phyloP scores from a whole-genome alignment of 2,329 filamentous ascomycete genomes.

The Ophiostoma piceae region DNA sequence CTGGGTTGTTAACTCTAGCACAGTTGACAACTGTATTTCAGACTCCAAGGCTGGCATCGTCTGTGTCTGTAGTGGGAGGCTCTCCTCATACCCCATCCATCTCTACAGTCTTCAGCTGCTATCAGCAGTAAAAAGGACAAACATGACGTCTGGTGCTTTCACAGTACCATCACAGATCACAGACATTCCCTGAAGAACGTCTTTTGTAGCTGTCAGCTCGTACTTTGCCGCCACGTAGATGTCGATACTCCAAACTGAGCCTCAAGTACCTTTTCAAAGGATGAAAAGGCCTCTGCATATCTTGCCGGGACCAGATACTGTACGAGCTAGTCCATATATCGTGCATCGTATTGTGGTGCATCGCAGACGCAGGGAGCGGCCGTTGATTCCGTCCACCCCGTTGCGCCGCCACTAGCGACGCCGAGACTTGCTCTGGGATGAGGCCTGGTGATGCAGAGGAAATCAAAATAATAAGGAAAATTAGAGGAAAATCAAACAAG shows the following conservation, averaged over 20 bases:
- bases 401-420: background rate
- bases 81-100: too few relatives aligned
- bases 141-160: background rate
- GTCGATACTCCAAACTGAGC: background rate
- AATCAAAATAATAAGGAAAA: background rate
- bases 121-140: background rate
- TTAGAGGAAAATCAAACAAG: background rate
- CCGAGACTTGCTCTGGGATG: background rate
- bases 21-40: background rate
- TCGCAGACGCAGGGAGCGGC: background rate
- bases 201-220: background rate
- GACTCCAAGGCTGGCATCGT: background rate
- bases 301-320: background rate
- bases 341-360: background rate
- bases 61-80: background rate
- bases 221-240: background rate
- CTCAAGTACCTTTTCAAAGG: background rate
- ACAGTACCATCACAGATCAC: background rate
- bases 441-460: background rate
- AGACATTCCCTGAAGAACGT: background rate
- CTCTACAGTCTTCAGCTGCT: background rate
- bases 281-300: background rate
- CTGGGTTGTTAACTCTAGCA: background rate
- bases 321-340: background rate
- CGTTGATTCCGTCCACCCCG: background rate